These are phyloP conservation scores for Protomyces inouyei DNA, from an alignment of 1,139 yeast species.

Conservation along the genomic window DNA sequence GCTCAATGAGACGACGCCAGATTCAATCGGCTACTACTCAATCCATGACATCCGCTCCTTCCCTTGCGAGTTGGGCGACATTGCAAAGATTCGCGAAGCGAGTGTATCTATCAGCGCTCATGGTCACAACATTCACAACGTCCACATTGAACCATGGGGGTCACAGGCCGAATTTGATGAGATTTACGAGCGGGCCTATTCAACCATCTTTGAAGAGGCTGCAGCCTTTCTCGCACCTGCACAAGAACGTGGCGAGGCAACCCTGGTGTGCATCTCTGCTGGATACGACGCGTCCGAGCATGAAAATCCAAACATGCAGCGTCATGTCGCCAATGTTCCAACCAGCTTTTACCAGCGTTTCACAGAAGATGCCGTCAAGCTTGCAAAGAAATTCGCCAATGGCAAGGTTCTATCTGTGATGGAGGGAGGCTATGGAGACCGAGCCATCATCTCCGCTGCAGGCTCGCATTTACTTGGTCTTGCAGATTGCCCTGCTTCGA, in stretches of 20 bases:
- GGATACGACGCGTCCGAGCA: slow-evolving; percentile 88
- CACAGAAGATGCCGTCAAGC: slow-evolving; percentile 63
- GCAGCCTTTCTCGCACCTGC: slow-evolving; percentile 54
- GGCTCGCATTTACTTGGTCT: slow-evolving; percentile 65
- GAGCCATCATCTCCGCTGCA: slow-evolving; percentile 74
- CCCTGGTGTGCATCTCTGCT: slow-evolving; percentile 69
- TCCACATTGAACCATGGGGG: slow-evolving; percentile 66
- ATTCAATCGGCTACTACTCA: slow-evolving; percentile 77
- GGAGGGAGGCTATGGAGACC: slow-evolving; percentile 87
- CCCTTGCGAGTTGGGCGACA: slow-evolving; percentile 73
- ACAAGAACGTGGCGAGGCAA: slow-evolving; percentile 45
- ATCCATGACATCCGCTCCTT: slow-evolving; percentile 81
- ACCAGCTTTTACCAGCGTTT: slow-evolving; percentile 71
- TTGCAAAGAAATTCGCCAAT: slow-evolving; percentile 57
- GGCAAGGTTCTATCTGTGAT: slow-evolving; percentile 66
- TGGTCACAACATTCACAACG: slow-evolving; percentile 67
- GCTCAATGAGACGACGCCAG: slow-evolving; percentile 42
- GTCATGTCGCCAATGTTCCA: slow-evolving; percentile 80
- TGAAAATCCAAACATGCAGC: slow-evolving; percentile 77
- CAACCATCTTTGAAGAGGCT: slow-evolving; percentile 61
- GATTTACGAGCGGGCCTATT: slow-evolving; percentile 60
- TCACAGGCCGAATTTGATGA: slow-evolving; percentile 59
- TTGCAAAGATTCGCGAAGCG: slow-evolving; percentile 54
- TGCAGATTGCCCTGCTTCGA: neutral
- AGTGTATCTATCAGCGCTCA: slow-evolving; percentile 76